Evolutionary conservation across 805 yeast species (phyloP).

Genomic region (Saturnispora sekii): DNA sequence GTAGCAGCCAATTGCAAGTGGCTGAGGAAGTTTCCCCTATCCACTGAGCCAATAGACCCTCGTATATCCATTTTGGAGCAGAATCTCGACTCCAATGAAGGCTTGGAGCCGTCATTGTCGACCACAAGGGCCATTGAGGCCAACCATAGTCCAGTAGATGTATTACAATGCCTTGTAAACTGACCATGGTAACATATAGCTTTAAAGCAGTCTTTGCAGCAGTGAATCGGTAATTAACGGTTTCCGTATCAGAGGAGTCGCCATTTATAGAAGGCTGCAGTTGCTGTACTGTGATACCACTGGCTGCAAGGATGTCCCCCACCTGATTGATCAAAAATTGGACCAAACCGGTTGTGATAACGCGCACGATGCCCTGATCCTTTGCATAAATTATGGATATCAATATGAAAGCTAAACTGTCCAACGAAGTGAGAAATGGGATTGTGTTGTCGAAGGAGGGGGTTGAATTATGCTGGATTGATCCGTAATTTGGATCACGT

Average conservation of each 20-base stretch:
- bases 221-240: not conserved
- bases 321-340: not conserved
- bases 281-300: not conserved
- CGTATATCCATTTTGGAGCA: not conserved
- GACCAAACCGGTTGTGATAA: not conserved
- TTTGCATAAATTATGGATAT: not conserved
- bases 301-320: not conserved
- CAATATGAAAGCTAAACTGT: not conserved
- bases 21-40: not conserved
- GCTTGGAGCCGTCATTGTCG: not conserved
- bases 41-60: constrained; percentile 4
- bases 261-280: too few species aligned
- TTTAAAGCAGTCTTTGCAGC: constrained; percentile 2
- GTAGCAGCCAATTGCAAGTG: not conserved
- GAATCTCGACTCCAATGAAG: not conserved
- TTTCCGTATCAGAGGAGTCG: not conserved
- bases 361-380: not conserved
- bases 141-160: constrained; percentile 1
- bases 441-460: not conserved
- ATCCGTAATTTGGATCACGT: too few species aligned
- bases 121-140: not conserved
- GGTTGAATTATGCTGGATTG: too few species aligned
- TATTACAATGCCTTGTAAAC: not conserved
- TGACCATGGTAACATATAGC: constrained; percentile 1
- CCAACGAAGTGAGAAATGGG: not conserved